Base-by-base conservation (phyloP, 192 early-diverging fungal species). In the Backusella mclennaniae region DNA sequence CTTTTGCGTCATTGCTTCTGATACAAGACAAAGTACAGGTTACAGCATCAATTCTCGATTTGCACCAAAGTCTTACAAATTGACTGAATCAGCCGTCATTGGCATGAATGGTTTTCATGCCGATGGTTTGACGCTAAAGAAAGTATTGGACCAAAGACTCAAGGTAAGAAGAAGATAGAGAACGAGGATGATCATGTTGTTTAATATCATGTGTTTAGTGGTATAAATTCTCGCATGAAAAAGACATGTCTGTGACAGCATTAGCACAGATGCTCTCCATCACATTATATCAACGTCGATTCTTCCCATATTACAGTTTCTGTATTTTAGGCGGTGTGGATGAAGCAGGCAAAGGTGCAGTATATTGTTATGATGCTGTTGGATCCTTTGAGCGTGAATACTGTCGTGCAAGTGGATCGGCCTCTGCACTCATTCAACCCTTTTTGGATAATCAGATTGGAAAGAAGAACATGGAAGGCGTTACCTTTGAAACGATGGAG, bases 261-360 rank as follows among this genome's bases (percentile, higher is more conserved):
- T 82, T 97, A 69, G 97, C 97, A 7, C 98, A 98, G 85, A 91
- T 98, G 94, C 87, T 99, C 8, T 94, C 94, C 6, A 95, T 92
- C 56, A 95, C 94, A 71, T 85, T 99, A 39, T 99, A 99, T 80
- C 85, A 85, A 46, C 94, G 92, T 73, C 92, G 98, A 17, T 98
- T 98, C 85, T 98, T 99, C 89, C 96, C 97, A 1, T 99, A 97
- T 86, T 98, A 97, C 80, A 89, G 90, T 78, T 96, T 93, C 83
- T 93, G 93, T 81, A 89, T 96, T 21, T 76, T 99, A 69, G 96
- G 94, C 4, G 98, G 98, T 33, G 66, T 99, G 14, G 96, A 97
- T 77, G 87, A 90, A 74, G 84, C 97, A 26, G 98, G 95, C 91
- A 89, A 93, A 71, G 98, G 98, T 7, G 90, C 89, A n/a, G 91